Base-by-base conservation (phyloP, 345 rosid species). In the Hevea brasiliensis region DNA sequence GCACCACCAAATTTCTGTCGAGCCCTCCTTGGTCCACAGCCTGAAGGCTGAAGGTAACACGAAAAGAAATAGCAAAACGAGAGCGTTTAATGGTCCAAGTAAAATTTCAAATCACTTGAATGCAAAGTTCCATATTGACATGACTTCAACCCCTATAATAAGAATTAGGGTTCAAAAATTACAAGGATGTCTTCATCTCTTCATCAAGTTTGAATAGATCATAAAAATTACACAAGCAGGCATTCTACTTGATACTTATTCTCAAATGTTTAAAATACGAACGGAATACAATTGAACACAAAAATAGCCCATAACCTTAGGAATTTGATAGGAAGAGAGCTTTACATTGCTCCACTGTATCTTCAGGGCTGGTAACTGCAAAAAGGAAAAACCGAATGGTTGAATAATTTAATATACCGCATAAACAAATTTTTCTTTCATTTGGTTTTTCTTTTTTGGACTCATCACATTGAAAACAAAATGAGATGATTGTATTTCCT, bases 331-430 rank as follows among this genome's bases (percentile, higher is more conserved):
- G 73, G 83, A 87, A 82, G 48, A 84, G 70, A 59, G 88, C 81
- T 68, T 74, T 81, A 71, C 90, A 85, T 68, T 81, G 78, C 68
- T 81, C 80, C 81, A 79, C 75, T 62, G 98, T 90, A 63, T 90
- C 91, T 0, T 89, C 89, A 12, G 98, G 96, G 68, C 91, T 89
- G 50, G 89, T 88, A 59, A 92, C 98, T 90, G 92, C 86, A 83
- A 47, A 75, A 50, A 12, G 20, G 15, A 23, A 61, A 26, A 41
- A 14, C 21, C 3, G 2, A 1, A 9, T 53, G 64, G 15, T 8
- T 15, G 51, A 68, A 14, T 35, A 9, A 32, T 24, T 50, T 59
- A 9, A 9, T 41, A n/a, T 8, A 54, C 18, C 42, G 42, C 1
- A 58, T 11, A 67, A 74, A 45, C 63, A 72, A 13, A 20, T 32